A percentile compares a stretch with the other conserved stretches of the same genome.
These are phyloP conservation scores for Gossypium gossypioides DNA, from an alignment of 441 rosid genomes.

Conservation along the genomic window DNA sequence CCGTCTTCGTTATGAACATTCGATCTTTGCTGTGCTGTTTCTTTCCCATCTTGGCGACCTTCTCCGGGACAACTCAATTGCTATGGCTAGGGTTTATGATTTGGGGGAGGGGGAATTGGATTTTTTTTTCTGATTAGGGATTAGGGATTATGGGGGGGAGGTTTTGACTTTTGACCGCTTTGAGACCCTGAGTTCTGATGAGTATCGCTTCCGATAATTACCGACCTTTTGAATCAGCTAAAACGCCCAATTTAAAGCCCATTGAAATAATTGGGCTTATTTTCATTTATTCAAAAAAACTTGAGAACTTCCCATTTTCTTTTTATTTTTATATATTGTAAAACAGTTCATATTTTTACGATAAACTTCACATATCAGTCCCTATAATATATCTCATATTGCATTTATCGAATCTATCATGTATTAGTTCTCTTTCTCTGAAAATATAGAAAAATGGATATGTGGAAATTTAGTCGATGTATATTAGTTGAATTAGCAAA, in stretches of 20 bases:
- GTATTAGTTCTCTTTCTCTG: too few relatives aligned
- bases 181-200: not conserved
- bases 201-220: slow-evolving; percentile 14
- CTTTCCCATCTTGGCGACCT: slow-evolving; percentile 53
- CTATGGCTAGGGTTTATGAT: slow-evolving; percentile 13
- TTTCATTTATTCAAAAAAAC: not conserved
- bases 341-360: too few relatives aligned
- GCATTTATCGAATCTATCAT: too few relatives aligned
- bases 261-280: not conserved
- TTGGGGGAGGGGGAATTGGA: not conserved
- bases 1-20: slow-evolving; percentile 85
- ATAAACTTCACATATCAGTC: too few relatives aligned
- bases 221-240: not conserved
- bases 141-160: not conserved
- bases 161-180: not conserved
- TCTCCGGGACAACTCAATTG: not conserved
- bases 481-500: too few relatives aligned
- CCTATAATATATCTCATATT: too few relatives aligned
- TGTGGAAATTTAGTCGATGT: too few relatives aligned
- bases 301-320: not conserved
- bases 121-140: not conserved
- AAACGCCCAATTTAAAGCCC: slow-evolving; percentile 1
- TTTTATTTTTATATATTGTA: too few relatives aligned
- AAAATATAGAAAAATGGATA: too few relatives aligned
- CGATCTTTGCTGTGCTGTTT: slow-evolving; percentile 92